Base-by-base conservation (phyloP, 148 eudicot species). In the Nepenthes mirabilis region DNA sequence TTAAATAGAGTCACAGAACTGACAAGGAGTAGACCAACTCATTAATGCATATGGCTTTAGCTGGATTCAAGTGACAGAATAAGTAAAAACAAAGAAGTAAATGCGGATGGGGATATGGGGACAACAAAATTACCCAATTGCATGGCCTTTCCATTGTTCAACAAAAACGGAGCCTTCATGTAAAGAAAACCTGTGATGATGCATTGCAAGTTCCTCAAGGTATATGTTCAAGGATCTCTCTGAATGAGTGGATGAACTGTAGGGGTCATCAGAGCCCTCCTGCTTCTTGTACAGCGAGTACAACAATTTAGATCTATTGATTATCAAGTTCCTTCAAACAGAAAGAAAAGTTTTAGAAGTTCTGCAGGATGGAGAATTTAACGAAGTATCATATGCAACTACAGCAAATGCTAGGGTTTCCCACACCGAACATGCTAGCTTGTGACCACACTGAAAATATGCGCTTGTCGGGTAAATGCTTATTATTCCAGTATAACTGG, bases 111-210 rank as follows among this genome's bases (percentile, higher is more conserved):
- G 14, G 56, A 36, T 43, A 34, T 14, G 10, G 14, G 54, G 33
- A 55, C n/a, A 62, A 59, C 57, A 51, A 74, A 11, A 23, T 68
- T 84, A 90, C 97, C 88, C 72, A 52, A 71, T 58, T 11, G 78
- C 62, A 70, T 87, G 97, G 55, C 79, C 89, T 75, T 65, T 84
- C 95, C 97, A 90, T 68, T 82, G 88, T 68, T 70, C 78, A 45
- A 87, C 62, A 63, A 56, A 65, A 56, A 67, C 62, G 56, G 76
- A 57, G 35, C 85, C 85, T 56, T 62, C n/a, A 65, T 76, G 72
- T n/a, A 90, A 68, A 37, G 80, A 69, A 33, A 75, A 72, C 54
- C 76, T 76, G 50, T 90, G 91, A 43, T 59, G 71, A 40, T 58
- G 68, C 74, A 80, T 71, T 13, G 97, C 97, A 3, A 78, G 54